Percentiles rank a stretch among this genome's conserved stretches.
These are phyloP conservation scores for Ceratocystis diversiconidia DNA, from an alignment of 2,329 filamentous ascomycete species.

Conservation along the genomic window DNA sequence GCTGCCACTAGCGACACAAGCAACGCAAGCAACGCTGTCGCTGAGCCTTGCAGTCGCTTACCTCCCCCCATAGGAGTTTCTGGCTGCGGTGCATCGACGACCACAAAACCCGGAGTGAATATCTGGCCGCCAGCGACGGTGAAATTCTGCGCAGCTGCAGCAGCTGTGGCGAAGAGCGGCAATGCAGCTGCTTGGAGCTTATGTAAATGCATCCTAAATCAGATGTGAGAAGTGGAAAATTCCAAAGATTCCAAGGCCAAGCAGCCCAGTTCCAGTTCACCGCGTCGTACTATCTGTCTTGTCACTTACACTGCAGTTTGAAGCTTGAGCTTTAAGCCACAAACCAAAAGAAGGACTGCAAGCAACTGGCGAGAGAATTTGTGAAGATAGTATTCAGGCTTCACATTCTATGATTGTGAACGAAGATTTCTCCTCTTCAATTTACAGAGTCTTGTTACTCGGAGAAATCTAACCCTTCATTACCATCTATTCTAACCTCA, in stretches of 20 bases:
- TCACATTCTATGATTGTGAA: neutral
- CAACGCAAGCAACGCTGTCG: neutral
- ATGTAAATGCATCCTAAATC: neutral
- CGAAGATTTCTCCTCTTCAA: neutral
- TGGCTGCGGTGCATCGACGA: conserved; percentile 52
- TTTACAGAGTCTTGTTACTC: conserved; percentile 4
- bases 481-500: conserved; percentile 3
- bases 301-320: neutral
- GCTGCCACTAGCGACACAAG: neutral
- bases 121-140: conserved; percentile 51
- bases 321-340: neutral
- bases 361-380: neutral
- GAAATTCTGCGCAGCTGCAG: conserved; percentile 32
- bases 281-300: neutral
- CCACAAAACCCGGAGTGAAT: conserved; percentile 53
- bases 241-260: neutral
- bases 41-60: conserved; percentile 22
- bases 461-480: conserved; percentile 7
- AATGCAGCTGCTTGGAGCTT: conserved; percentile 1
- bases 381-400: neutral
- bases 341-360: neutral
- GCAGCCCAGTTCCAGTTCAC: neutral
- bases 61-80: conserved; percentile 49
- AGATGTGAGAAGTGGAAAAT: neutral
- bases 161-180: conserved; percentile 22